phyloP scores from a whole-genome alignment of 768 basidiomycete genomes.

The Austroboletus eburneus region DNA sequence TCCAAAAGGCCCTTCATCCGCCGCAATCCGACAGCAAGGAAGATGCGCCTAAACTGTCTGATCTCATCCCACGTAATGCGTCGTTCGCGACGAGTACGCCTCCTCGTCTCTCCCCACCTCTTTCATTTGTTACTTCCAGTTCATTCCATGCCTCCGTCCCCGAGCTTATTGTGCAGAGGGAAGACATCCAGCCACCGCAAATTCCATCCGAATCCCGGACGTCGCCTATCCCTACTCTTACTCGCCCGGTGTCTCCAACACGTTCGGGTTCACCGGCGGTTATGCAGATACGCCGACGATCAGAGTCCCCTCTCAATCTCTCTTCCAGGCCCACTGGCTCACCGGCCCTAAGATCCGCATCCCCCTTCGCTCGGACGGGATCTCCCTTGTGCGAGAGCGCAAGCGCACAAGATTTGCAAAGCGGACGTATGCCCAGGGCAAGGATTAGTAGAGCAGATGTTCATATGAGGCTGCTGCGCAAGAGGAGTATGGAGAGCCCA shows the following conservation, averaged over 20 bases:
- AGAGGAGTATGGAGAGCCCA: conserved; percentile 43
- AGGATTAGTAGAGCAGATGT: conserved; percentile 55
- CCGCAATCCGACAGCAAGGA: conserved; percentile 9
- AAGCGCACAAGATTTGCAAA: conserved; percentile 19
- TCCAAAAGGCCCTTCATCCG: conserved; percentile 19
- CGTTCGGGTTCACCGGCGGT: conserved; percentile 18
- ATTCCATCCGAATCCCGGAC: conserved; percentile 4
- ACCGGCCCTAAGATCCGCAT: conserved; percentile 16
- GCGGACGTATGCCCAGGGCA: conserved; percentile 28
- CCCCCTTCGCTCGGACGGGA: conserved; percentile 21
- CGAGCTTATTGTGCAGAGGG: conserved; percentile 8
- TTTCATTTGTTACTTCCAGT: conserved; percentile 15
- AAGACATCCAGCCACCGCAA: neutral
- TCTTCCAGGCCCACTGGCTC: conserved; percentile 17
- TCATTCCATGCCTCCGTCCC: conserved; percentile 16
- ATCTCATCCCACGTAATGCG: conserved; percentile 18
- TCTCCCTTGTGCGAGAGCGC: conserved; percentile 25
- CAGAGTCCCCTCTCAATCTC: conserved; percentile 22
- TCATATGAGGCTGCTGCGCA: conserved; percentile 43
- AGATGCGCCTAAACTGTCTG: conserved; percentile 21
- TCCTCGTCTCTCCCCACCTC: conserved; percentile 18
- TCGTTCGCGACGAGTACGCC: conserved; percentile 29
- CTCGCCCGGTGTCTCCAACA: conserved; percentile 12
- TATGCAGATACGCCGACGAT: conserved; percentile 15
- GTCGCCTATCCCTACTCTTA: neutral